phyloP scores from a whole-genome alignment of 2,329 filamentous ascomycete genomes.

The Cercospora zeae-maydis region DNA sequence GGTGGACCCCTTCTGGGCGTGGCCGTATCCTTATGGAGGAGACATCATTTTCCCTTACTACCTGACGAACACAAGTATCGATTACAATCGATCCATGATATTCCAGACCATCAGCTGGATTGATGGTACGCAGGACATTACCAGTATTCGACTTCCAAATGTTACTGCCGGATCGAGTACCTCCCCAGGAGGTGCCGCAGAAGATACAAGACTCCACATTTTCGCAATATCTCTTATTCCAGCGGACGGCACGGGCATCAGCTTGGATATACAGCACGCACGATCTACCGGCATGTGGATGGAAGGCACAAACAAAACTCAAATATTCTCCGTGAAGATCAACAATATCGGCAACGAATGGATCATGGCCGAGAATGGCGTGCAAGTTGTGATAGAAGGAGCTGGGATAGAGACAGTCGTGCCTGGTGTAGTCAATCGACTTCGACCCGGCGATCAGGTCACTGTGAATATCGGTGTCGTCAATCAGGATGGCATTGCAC shows the following conservation, averaged over 20 bases:
- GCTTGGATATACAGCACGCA: constrained; percentile 39
- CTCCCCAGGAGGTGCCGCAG: constrained; percentile 31
- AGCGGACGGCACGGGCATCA: constrained; percentile 27
- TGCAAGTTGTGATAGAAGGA: constrained; percentile 37
- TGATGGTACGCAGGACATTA: constrained; percentile 40
- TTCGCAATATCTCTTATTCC: constrained; percentile 40
- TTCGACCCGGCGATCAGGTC: constrained; percentile 42
- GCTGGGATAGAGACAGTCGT: constrained; percentile 36
- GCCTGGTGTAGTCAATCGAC: constrained; percentile 39
- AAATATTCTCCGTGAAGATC: constrained; percentile 40
- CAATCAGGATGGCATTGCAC: constrained; percentile 33
- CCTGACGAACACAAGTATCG: constrained; percentile 36
- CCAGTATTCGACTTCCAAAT: constrained; percentile 38
- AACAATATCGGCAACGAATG: constrained; percentile 40
- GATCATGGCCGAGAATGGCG: constrained; percentile 35
- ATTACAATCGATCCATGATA: constrained; percentile 42
- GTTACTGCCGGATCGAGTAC: constrained; percentile 36
- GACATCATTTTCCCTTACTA: constrained; percentile 42
- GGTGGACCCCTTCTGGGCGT: not conserved
- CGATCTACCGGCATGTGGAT: constrained; percentile 44
- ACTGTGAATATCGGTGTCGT: constrained; percentile 39
- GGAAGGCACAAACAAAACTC: constrained; percentile 39
- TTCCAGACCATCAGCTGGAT: constrained; percentile 42
- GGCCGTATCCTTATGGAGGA: constrained; percentile 42
- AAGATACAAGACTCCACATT: constrained; percentile 38